These are phyloP conservation scores for Blastomyces parvus DNA, from an alignment of 2,329 filamentous ascomycete genomes.

Conservation along the genomic window DNA sequence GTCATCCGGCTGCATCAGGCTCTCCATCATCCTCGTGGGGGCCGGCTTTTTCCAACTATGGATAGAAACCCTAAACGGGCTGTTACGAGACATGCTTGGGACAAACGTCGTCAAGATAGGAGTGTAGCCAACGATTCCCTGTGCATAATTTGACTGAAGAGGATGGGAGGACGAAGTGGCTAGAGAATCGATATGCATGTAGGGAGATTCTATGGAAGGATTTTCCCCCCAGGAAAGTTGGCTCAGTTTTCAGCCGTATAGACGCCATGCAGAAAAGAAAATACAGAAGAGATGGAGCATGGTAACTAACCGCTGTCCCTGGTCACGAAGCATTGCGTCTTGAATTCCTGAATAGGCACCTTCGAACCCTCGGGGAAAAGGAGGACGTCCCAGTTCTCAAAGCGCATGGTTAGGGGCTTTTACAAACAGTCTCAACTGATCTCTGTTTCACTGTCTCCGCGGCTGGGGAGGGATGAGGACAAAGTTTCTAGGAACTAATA, in stretches of 20 bases:
- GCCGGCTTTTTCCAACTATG: conserved; percentile 61
- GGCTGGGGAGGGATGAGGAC: too few species aligned
- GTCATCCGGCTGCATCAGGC: conserved; percentile 49
- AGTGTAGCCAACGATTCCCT: conserved; percentile 34
- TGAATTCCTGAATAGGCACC: conserved; percentile 72
- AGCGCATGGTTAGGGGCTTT: conserved; percentile 53
- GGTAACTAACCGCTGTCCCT: conserved; percentile 36
- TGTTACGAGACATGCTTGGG: conserved; percentile 50
- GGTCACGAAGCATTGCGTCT: conserved; percentile 63
- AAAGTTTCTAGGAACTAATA: not conserved
- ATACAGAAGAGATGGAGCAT: conserved; percentile 19
- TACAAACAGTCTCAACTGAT: too few species aligned
- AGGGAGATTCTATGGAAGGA: conserved; percentile 41
- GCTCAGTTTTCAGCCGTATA: conserved; percentile 5
- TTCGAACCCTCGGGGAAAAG: conserved; percentile 62
- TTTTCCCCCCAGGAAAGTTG: not conserved
- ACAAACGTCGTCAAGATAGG: conserved; percentile 64
- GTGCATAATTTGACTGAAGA: conserved; percentile 12
- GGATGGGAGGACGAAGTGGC: conserved; percentile 25
- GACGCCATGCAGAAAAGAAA: conserved; percentile 10
- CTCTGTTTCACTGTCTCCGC: not conserved
- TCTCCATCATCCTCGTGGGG: conserved; percentile 48
- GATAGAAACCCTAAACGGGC: conserved; percentile 61
- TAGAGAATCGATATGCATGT: conserved; percentile 38
- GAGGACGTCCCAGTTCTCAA: conserved; percentile 77